phyloP scores from a whole-genome alignment of 257 asterid species.

The Solanum chaucha region DNA sequence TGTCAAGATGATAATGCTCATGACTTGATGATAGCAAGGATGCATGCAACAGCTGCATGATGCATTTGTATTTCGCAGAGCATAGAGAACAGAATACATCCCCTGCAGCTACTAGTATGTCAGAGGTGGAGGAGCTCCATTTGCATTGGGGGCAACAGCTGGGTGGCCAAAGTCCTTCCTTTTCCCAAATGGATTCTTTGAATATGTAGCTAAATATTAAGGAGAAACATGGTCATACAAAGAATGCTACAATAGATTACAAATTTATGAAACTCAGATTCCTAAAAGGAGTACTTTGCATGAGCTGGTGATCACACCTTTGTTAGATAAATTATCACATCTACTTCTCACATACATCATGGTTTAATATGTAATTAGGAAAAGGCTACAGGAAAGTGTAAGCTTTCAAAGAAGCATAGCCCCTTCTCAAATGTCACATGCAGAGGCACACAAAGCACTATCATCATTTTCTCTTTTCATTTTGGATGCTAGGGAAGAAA shows the following conservation, averaged over 20 bases:
- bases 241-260: background rate
- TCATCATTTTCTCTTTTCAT: background rate
- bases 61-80: constrained; percentile 67
- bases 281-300: background rate
- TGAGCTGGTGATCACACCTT: background rate
- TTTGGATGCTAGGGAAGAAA: background rate
- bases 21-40: constrained; percentile 73
- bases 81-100: constrained; percentile 65
- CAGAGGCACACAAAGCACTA: background rate
- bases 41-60: constrained; percentile 89
- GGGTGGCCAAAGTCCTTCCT: constrained; percentile 61
- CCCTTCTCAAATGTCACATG: background rate
- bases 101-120: constrained; percentile 86
- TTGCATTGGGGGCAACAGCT: constrained; percentile 33
- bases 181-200: constrained; percentile 96
- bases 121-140: constrained; percentile 58
- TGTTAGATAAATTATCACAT: background rate
- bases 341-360: background rate
- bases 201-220: constrained; percentile 72
- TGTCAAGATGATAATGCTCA: constrained; percentile 57
- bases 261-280: background rate
- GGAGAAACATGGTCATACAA: constrained; percentile 20
- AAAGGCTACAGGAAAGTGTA: background rate
- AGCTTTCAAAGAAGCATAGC: background rate
- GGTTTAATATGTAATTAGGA: background rate